phyloP scores from a whole-genome alignment of 176 grass and related monocot species.

The Ananas comosus region DNA sequence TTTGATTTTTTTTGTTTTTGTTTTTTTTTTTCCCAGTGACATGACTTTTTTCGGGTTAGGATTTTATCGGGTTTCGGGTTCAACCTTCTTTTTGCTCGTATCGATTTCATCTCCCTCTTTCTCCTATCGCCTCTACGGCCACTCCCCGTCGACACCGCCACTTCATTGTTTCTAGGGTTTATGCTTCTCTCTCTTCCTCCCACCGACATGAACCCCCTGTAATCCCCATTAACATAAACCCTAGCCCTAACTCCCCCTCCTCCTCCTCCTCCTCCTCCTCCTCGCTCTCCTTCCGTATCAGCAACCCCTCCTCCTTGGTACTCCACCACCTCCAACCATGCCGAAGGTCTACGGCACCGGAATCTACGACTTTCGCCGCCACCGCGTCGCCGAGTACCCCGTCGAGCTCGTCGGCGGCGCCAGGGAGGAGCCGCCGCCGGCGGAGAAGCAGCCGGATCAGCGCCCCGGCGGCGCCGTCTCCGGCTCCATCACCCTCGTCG shows the following conservation, averaged over 20 bases:
- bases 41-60: neutral
- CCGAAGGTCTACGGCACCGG: slow-evolving; percentile 93
- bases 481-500: slow-evolving; percentile 56
- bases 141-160: no score
- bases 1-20: no score
- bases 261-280: neutral
- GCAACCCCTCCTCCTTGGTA: slow-evolving; percentile 7
- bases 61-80: slow-evolving; percentile 9
- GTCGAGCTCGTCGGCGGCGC: slow-evolving; percentile 18
- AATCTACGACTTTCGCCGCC: slow-evolving; percentile 86
- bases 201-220: no score
- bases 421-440: slow-evolving; percentile 1
- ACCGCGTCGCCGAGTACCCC: slow-evolving; percentile 80
- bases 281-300: neutral
- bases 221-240: no score
- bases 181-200: no score
- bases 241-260: neutral
- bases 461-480: slow-evolving; percentile 17
- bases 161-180: no score
- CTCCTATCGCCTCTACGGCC: no score
- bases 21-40: neutral
- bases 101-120: neutral
- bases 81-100: slow-evolving; percentile 5
- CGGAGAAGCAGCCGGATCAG: slow-evolving; percentile 29
- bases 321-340: slow-evolving; percentile 29